Conservation (phyloP, 2,329 filamentous ascomycete species). For the Fusarium paranaense region DNA sequence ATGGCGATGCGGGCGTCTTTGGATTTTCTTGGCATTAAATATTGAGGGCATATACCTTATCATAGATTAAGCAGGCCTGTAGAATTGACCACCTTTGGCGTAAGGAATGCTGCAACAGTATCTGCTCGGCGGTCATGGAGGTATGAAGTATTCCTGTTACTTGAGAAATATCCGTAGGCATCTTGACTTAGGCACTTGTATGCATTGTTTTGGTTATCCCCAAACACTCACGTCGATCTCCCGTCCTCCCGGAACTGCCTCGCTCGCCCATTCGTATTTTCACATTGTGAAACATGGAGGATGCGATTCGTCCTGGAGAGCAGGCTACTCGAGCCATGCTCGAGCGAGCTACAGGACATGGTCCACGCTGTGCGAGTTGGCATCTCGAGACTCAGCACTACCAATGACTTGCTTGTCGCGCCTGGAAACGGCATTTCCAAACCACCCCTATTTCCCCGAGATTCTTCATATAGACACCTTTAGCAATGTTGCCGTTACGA, state of each 20-base stretch:
- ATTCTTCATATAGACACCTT: neutral
- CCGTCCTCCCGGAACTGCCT: neutral
- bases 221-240: neutral
- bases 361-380: neutral
- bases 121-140: neutral
- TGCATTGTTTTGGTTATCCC: neutral
- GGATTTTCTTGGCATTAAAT: neutral
- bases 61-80: neutral
- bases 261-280: neutral
- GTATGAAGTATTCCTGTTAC: neutral
- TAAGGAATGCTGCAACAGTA: neutral
- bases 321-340: too few species aligned
- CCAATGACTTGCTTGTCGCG: neutral
- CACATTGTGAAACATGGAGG: neutral
- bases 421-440: neutral
- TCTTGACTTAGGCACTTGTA: neutral
- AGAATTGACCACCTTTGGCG: neutral
- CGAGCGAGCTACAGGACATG: neutral
- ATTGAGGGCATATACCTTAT: neutral
- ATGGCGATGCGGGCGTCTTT: neutral
- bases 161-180: neutral
- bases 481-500: neutral
- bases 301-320: neutral
- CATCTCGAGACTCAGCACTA: neutral
- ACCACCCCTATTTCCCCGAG: neutral